Base-by-base conservation (phyloP, 805 yeast species). In the Nakazawaea anatomiae region DNA sequence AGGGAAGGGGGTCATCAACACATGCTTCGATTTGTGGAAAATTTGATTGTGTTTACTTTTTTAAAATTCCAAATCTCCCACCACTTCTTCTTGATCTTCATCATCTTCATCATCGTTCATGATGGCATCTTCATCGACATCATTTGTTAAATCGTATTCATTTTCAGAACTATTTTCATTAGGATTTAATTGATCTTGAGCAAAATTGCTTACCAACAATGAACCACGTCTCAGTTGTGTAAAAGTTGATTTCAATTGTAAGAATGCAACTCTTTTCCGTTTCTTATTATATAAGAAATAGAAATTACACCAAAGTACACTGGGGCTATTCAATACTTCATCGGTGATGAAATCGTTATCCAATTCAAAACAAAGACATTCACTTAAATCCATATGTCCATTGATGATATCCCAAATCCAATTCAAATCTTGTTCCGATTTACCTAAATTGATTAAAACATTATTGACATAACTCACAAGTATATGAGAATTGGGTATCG, bases 231-330 rank as follows among this genome's bases (percentile, higher is more conserved):
- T 60, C 35, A 28, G 30, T 47, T 58, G 56, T 31, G 60, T 63
- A 62, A 49, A 58, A 6, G 60, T 61, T 8, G 85, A 84, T 50
- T 82, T 82, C 55, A 94, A 70, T 58, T 88, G 87, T 14, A 94
- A 65, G 64, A 86, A 92, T 1, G 96, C 89, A 2, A 94, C 98
- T 55, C 98, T 79, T 69, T 92, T 92, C 69, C 87, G 80, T 61
- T 88, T 86, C 68, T 89, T 92, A 70, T 90, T 94, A 69, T 87
- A 90, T 43, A 92, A 81, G 65, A 94, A 94, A 85, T 95, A 92
- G 77, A 89, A 88, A 63, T 84, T 72, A 28, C 87, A 80, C 94
- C 94, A 88, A 32, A 79, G 62, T 3, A 74, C 71, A 3, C 82
- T 82, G 2, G 82, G 79, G 58, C 86, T 94, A 59, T 85, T 87